These are phyloP conservation scores for Solanum sejunctum DNA, from an alignment of 257 asterid species.

Conservation along the genomic window DNA sequence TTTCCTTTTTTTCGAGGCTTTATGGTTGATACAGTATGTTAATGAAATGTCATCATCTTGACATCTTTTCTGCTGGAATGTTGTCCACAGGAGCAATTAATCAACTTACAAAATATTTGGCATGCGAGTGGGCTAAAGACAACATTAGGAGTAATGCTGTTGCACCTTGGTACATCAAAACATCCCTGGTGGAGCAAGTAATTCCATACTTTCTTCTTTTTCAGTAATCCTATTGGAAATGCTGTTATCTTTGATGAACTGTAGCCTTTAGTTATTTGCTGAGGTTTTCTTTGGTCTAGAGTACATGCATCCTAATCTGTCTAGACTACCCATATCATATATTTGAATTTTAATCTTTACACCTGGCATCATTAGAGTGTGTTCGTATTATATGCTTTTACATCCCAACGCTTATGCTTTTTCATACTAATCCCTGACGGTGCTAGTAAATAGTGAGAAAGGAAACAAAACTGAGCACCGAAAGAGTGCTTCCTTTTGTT, in stretches of 20 bases:
- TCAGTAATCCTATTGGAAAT: neutral
- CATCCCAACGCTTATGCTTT: neutral
- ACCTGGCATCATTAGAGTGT: neutral
- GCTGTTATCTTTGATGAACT: neutral
- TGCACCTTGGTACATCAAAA: conserved; percentile 65
- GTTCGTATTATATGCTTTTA: neutral
- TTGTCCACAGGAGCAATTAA: conserved; percentile 47
- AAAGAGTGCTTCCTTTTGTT: neutral
- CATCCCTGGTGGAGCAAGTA: conserved; percentile 61
- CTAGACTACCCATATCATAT: neutral
- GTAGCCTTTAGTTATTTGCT: neutral
- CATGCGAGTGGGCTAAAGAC: conserved; percentile 72
- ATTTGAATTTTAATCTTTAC: neutral
- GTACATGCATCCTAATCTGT: neutral
- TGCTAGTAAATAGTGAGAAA: neutral
- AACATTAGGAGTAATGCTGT: conserved; percentile 53
- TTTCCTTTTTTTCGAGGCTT: neutral
- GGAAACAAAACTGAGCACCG: neutral
- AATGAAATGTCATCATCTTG: neutral
- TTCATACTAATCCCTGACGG: neutral
- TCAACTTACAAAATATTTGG: conserved; percentile 56
- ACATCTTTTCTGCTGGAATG: neutral
- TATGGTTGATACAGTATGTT: neutral
- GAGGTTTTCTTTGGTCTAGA: neutral
- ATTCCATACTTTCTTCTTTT: neutral